Conservation (phyloP, 495 filamentous ascomycete species). For the Hypoxylon subgilvum region DNA sequence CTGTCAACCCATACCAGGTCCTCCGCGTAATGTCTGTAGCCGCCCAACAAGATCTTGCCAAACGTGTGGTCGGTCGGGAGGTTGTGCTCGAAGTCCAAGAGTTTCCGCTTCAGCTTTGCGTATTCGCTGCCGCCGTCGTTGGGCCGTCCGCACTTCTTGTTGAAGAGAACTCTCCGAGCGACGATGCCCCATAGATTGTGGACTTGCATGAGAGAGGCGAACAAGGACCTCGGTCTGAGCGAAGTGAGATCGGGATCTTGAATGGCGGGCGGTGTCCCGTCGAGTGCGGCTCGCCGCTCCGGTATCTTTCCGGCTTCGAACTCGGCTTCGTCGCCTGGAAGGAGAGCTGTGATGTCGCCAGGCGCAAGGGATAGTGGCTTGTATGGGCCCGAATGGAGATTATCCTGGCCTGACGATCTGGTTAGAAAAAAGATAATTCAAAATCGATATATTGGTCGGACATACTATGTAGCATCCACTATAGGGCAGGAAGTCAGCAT, state of each 20-base stretch:
- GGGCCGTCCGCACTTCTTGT: constrained; percentile 47
- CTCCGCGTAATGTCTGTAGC: constrained; percentile 50
- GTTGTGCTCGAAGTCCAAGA: constrained; percentile 50
- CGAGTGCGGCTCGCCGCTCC: constrained; percentile 55
- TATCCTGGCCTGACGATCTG: constrained; percentile 49
- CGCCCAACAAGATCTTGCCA: constrained; percentile 49
- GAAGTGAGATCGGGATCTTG: constrained; percentile 50
- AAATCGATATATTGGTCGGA: not conserved
- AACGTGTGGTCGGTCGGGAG: constrained; percentile 54
- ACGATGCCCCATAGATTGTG: constrained; percentile 59
- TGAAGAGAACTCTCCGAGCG: constrained; percentile 48
- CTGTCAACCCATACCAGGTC: constrained; percentile 54
- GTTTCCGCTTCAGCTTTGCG: constrained; percentile 43
- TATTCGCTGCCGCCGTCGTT: constrained; percentile 53
- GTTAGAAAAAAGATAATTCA: constrained; percentile 12
- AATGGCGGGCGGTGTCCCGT: constrained; percentile 54
- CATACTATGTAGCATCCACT: constrained; percentile 60
- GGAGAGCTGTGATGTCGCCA: constrained; percentile 56
- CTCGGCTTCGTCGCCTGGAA: constrained; percentile 55
- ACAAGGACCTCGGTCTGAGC: constrained; percentile 50
- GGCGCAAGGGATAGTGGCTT: constrained; percentile 54
- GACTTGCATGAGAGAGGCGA: constrained; percentile 57
- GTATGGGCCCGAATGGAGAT: constrained; percentile 55
- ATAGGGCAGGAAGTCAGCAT: not conserved
- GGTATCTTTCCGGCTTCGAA: constrained; percentile 52